A percentile compares a stretch with the other conserved stretches of the same genome.
phyloP scores from a whole-genome alignment of 345 rosid genomes.

The Cardiospermum halicacabum region DNA sequence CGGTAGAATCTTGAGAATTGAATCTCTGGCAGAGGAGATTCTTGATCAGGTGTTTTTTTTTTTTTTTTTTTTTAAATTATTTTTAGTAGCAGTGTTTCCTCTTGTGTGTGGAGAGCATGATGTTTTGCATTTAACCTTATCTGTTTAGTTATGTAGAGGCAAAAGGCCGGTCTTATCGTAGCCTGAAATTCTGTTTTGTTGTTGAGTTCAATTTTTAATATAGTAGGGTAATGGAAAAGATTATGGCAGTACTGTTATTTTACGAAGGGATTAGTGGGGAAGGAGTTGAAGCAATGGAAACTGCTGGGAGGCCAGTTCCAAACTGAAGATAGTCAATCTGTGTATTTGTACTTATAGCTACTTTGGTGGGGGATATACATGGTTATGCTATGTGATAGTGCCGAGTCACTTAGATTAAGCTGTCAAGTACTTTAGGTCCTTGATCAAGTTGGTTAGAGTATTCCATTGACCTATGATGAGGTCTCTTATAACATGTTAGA shows the following conservation, averaged over 20 bases:
- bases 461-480: not conserved
- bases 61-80: not conserved
- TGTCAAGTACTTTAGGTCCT: not conserved
- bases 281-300: not conserved
- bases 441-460: no score
- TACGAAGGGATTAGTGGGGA: not conserved
- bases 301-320: no score
- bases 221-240: not conserved
- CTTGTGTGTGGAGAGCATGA: not conserved
- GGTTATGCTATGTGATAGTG: not conserved
- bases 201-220: not conserved
- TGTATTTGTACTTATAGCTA: no score
- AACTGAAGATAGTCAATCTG: no score
- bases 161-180: not conserved
- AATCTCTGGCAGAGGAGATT: constrained; percentile 75
- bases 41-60: constrained; percentile 43
- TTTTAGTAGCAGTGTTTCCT: not conserved
- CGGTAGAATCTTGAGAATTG: constrained; percentile 79
- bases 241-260: not conserved
- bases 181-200: not conserved
- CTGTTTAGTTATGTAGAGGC: not conserved
- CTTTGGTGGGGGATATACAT: no score
- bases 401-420: not conserved
- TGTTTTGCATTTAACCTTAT: not conserved
- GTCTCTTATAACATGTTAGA: not conserved